Percentiles rank a stretch among this genome's conserved stretches.
Evolutionary conservation across 2,329 filamentous ascomycete genomes (phyloP).

Genomic region (Xylariaceae sp.): DNA sequence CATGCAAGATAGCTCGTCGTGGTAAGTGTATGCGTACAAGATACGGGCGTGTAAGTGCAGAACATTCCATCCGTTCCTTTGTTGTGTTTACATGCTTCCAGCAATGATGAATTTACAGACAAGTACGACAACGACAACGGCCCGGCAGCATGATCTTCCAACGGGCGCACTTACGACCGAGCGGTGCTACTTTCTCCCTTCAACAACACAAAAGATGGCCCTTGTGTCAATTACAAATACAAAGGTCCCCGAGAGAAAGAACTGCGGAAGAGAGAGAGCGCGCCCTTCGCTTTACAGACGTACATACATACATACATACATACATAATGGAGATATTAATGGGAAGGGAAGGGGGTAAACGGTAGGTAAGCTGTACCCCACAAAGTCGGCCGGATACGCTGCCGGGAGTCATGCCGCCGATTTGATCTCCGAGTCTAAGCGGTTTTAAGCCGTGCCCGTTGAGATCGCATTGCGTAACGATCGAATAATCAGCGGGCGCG

Average conservation of each 20-base stretch:
- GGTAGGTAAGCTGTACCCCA: background rate
- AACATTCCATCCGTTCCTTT: background rate
- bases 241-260: background rate
- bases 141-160: no score
- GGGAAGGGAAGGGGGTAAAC: background rate
- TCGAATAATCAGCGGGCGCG: background rate
- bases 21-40: background rate
- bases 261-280: background rate
- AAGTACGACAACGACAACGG: no score
- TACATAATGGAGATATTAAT: no score
- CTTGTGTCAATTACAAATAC: no score
- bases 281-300: background rate
- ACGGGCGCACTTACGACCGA: no score
- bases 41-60: background rate
- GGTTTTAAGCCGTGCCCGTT: slow-evolving; percentile 10
- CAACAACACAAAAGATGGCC: no score
- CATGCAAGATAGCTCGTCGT: no score
- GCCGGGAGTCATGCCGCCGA: slow-evolving; percentile 2
- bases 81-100: background rate
- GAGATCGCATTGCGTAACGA: slow-evolving; percentile 13
- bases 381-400: background rate
- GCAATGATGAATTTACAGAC: no score
- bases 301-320: no score
- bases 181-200: no score
- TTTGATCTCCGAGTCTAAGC: slow-evolving; percentile 15